Evolutionary conservation across 257 asterid species (phyloP).

Genomic region (Solanum peruvianum): DNA sequence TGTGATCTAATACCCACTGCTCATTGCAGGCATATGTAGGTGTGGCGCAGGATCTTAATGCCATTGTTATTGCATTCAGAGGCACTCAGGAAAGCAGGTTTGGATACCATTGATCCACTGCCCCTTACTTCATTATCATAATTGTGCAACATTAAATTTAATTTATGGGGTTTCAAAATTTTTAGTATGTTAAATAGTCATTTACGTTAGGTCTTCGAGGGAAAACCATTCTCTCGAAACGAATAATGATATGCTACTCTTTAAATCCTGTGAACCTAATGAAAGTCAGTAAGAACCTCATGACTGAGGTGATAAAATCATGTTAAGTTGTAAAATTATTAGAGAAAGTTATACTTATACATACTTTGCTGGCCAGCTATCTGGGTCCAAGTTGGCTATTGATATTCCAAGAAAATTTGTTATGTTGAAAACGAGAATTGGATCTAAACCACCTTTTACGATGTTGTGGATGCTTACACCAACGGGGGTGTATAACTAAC

Average conservation of each 20-base stretch:
- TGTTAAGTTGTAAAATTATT: background rate
- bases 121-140: background rate
- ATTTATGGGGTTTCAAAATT: background rate
- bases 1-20: background rate
- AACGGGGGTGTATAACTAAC: background rate
- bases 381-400: background rate
- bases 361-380: background rate
- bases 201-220: background rate
- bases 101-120: background rate
- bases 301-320: background rate
- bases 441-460: background rate
- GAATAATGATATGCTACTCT: background rate
- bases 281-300: background rate
- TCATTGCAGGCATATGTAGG: conserved; percentile 83
- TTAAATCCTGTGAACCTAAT: background rate
- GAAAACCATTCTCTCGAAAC: background rate
- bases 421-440: background rate
- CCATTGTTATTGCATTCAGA: conserved; percentile 82
- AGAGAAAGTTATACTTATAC: background rate
- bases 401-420: background rate
- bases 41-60: conserved; percentile 64
- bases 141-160: background rate
- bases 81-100: conserved; percentile 94
- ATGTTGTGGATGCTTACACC: background rate
- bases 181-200: background rate